These are phyloP conservation scores for Sporothrix pseudoabietina DNA, from an alignment of 2,329 filamentous ascomycete species.

Conservation along the genomic window DNA sequence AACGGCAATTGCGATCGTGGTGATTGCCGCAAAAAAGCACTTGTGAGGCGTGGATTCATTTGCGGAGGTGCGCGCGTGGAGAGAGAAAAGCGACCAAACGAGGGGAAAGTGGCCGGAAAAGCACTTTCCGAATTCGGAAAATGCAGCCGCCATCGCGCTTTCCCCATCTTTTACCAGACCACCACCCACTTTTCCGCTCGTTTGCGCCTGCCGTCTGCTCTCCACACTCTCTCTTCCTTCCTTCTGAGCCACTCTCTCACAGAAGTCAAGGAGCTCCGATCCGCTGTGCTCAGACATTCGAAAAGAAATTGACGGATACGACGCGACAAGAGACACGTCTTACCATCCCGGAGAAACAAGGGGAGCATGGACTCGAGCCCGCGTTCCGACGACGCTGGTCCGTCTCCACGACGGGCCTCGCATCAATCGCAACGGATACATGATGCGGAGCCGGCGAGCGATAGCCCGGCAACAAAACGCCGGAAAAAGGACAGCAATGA, in stretches of 20 bases:
- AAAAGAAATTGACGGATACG: conserved; percentile 19
- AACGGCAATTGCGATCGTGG: conserved; percentile 18
- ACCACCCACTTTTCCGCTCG: conserved; percentile 5
- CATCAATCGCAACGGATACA: background rate
- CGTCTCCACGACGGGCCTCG: conserved; percentile 8
- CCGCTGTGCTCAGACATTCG: background rate
- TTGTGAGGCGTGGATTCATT: background rate
- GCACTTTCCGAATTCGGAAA: conserved; percentile 15
- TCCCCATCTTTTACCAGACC: background rate
- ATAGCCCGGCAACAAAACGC: conserved; percentile 14
- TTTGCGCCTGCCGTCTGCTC: background rate
- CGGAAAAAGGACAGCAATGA: conserved; percentile 23
- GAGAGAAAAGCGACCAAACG: background rate
- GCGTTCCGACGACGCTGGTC: background rate
- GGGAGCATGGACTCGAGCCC: conserved; percentile 12
- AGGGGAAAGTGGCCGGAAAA: conserved; percentile 4
- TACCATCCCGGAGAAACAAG: background rate
- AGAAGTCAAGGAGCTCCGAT: background rate
- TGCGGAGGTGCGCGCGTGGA: background rate
- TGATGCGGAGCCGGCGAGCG: background rate
- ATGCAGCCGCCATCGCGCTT: background rate
- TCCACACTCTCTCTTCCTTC: background rate
- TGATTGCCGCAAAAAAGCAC: background rate
- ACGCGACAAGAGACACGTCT: background rate
- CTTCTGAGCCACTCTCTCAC: background rate